Conservation (phyloP, 352 stramenopile genomes). For the Thalassiosira mediterranea region DNA sequence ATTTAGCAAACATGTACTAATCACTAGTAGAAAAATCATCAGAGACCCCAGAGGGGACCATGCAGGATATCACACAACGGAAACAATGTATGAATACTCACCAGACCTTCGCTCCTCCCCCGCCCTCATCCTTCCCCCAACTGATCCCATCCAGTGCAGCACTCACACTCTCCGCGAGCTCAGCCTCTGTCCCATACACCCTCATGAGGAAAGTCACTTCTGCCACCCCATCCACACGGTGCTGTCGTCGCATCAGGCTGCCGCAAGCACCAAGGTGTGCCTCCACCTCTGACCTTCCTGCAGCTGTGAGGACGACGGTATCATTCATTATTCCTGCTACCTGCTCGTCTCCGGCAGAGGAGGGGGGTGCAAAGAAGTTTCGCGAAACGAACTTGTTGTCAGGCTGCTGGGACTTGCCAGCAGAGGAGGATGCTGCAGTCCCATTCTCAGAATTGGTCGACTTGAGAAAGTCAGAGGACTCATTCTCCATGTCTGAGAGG, state of each 20-base stretch:
- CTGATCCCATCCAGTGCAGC: conserved; percentile 58
- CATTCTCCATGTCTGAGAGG: conserved; percentile 65
- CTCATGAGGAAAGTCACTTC: conserved; percentile 73
- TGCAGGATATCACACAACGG: no score
- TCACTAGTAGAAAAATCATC: no score
- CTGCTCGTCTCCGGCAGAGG: conserved; percentile 23
- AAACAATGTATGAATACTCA: no score
- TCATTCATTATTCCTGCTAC: conserved; percentile 53
- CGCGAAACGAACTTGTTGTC: conserved; percentile 66
- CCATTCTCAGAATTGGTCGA: conserved; percentile 33
- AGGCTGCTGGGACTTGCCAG: no score
- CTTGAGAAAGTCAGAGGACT: neutral
- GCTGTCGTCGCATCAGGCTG: conserved; percentile 41
- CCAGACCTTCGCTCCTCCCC: conserved; percentile 57
- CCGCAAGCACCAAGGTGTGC: conserved; percentile 45
- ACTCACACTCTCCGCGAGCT: conserved; percentile 64
- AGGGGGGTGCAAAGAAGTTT: conserved; percentile 70
- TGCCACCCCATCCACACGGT: conserved; percentile 58
- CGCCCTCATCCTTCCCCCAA: conserved; percentile 42
- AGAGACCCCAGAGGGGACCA: no score
- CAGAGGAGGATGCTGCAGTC: conserved; percentile 34
- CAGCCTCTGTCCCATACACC: conserved; percentile 63
- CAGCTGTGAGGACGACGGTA: conserved; percentile 30
- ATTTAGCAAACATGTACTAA: no score
- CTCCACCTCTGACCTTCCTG: conserved; percentile 39